phyloP scores from a whole-genome alignment of 2,329 filamentous ascomycete genomes.

The Colletotrichum sp. region DNA sequence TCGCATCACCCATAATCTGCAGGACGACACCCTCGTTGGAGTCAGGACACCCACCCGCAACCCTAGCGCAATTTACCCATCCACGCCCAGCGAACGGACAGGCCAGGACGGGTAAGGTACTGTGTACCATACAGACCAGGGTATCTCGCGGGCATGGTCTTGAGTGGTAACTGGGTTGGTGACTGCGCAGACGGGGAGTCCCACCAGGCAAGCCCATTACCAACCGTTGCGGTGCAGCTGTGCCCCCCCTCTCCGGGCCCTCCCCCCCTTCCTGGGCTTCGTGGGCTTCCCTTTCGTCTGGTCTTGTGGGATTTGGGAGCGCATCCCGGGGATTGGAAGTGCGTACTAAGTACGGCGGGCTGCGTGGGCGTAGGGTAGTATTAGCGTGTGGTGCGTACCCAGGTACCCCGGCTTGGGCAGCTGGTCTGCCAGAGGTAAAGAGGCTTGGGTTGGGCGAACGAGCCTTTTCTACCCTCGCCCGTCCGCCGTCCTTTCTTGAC shows the following conservation, averaged over 20 bases:
- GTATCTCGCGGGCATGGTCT: neutral
- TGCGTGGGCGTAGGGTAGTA: constrained; percentile 1
- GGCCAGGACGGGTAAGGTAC: neutral
- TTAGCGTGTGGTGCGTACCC: constrained; percentile 6
- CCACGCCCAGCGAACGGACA: constrained; percentile 3
- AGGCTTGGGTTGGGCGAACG: constrained; percentile 15
- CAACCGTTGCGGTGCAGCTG: neutral
- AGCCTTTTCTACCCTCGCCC: constrained; percentile 22
- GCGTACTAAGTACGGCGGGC: neutral
- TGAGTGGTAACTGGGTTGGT: neutral
- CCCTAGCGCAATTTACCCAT: constrained; percentile 17
- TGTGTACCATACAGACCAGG: neutral
- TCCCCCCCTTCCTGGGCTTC: neutral
- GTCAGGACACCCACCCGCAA: constrained; percentile 18
- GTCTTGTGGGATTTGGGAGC: constrained; percentile 13
- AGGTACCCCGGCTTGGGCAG: constrained; percentile 8
- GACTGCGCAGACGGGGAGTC: constrained; percentile 2
- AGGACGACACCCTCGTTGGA: constrained; percentile 16
- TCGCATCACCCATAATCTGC: constrained; percentile 1
- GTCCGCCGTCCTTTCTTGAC: constrained; percentile 2
- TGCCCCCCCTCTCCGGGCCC: neutral
- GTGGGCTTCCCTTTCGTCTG: constrained; percentile 2
- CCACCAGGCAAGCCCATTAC: constrained; percentile 17
- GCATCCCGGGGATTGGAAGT: constrained; percentile 15
- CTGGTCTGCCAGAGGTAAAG: neutral